Evolutionary conservation across 2,329 filamentous ascomycete species (phyloP).

Genomic region (Arthrobotrys megalospora): DNA sequence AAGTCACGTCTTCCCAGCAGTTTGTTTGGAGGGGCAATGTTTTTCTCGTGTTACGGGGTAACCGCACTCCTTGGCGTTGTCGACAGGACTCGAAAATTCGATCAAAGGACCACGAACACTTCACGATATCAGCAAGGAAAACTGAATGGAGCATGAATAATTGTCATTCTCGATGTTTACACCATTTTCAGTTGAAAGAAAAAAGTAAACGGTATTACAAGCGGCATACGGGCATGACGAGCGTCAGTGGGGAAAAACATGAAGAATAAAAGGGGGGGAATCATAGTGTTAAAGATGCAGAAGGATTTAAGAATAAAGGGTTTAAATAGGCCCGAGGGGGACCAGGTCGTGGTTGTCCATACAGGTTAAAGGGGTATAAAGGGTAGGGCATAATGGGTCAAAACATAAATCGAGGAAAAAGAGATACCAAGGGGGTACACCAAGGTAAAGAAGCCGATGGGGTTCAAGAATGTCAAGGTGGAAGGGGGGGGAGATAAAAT

Average conservation of each 20-base stretch:
- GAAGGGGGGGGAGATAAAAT: background rate
- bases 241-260: conserved; percentile 11
- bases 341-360: background rate
- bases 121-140: background rate
- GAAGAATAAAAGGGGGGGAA: conserved; percentile 4
- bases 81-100: conserved; percentile 3
- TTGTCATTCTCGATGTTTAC: conserved; percentile 32
- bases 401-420: background rate
- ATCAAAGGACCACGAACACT: background rate
- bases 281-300: conserved; percentile 18
- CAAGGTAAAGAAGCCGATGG: background rate
- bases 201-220: conserved; percentile 42
- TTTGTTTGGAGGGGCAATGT: conserved; percentile 24
- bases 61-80: conserved; percentile 11
- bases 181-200: conserved; percentile 4
- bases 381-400: conserved; percentile 8
- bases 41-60: conserved; percentile 9
- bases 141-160: background rate
- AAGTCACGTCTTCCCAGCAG: conserved; percentile 55
- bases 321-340: background rate
- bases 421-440: conserved; percentile 4
- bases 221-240: conserved; percentile 31
- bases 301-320: conserved; percentile 7
- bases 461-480: background rate
- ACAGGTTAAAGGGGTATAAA: background rate